Percentiles rank a stretch among this genome's conserved stretches.
These are phyloP conservation scores for Malus hybrid DNA, from an alignment of 331 rosid species.

Conservation along the genomic window DNA sequence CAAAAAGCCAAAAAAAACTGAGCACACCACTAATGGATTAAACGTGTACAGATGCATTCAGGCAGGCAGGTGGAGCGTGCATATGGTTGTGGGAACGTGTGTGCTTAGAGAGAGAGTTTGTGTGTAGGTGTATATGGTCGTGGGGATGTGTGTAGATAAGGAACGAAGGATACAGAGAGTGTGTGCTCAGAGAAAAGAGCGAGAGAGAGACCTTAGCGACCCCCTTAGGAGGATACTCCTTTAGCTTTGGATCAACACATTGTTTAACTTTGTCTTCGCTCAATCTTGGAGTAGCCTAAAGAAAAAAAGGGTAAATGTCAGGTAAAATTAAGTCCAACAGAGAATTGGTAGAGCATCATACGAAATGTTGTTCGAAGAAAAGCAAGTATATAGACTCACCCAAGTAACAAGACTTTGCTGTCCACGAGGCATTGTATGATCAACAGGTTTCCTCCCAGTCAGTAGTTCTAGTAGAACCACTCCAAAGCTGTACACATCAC, in stretches of 20 bases:
- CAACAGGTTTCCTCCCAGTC: conserved; percentile 96
- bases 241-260: conserved; percentile 95
- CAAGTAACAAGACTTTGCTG: conserved; percentile 99
- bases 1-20: background rate
- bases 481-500: conserved; percentile 96
- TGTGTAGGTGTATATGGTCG: background rate
- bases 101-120: background rate
- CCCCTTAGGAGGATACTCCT: conserved; percentile 96
- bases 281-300: conserved; percentile 89
- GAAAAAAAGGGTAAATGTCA: background rate
- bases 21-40: background rate
- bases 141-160: background rate
- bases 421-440: conserved; percentile 99
- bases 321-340: conserved; percentile 1
- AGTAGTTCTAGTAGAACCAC: conserved; percentile 99
- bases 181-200: background rate
- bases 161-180: too few species aligned
- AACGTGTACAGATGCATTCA: background rate
- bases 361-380: background rate
- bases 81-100: background rate
- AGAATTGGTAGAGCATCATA: background rate
- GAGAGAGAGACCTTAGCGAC: conserved; percentile 68
- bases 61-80: background rate
- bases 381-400: conserved; percentile 48
- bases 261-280: conserved; percentile 98